phyloP scores from a whole-genome alignment of 768 basidiomycete genomes.

The Tylopilus balloui region DNA sequence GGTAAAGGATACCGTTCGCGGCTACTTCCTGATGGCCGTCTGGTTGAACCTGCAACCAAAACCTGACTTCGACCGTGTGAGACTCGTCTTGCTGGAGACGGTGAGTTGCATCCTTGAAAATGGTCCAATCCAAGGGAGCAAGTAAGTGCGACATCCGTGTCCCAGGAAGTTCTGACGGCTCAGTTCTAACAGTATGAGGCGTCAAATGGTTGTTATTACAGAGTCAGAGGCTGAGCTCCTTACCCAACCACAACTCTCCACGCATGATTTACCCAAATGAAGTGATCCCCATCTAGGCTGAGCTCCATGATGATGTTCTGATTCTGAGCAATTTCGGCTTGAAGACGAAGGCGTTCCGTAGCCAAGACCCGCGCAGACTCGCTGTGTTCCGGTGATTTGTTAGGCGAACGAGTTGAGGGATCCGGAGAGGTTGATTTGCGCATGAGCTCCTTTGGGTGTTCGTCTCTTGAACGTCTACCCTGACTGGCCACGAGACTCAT shows the following conservation, averaged over 20 bases:
- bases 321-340: constrained; percentile 93
- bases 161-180: constrained; percentile 74
- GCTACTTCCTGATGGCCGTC: constrained; percentile 52
- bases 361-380: constrained; percentile 83
- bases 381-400: constrained; percentile 51
- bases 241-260: constrained; percentile 92
- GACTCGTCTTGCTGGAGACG: constrained; percentile 87
- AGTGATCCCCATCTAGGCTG: constrained; percentile 87
- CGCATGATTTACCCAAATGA: constrained; percentile 94
- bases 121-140: constrained; percentile 70
- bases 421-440: constrained; percentile 37
- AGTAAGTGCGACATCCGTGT: constrained; percentile 79
- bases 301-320: constrained; percentile 96
- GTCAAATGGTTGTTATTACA: constrained; percentile 7
- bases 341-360: constrained; percentile 80
- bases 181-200: constrained; percentile 49
- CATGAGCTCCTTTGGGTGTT: constrained; percentile 47
- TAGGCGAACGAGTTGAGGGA: constrained; percentile 31
- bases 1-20: constrained; percentile 51
- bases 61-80: constrained; percentile 88
- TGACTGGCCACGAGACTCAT: constrained; percentile 48
- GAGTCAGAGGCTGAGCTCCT: constrained; percentile 26
- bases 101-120: constrained; percentile 84
- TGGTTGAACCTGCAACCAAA: constrained; percentile 77
- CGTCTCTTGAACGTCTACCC: constrained; percentile 54